phyloP scores from a whole-genome alignment of 495 filamentous ascomycete species.

The Chaetomium tenue region DNA sequence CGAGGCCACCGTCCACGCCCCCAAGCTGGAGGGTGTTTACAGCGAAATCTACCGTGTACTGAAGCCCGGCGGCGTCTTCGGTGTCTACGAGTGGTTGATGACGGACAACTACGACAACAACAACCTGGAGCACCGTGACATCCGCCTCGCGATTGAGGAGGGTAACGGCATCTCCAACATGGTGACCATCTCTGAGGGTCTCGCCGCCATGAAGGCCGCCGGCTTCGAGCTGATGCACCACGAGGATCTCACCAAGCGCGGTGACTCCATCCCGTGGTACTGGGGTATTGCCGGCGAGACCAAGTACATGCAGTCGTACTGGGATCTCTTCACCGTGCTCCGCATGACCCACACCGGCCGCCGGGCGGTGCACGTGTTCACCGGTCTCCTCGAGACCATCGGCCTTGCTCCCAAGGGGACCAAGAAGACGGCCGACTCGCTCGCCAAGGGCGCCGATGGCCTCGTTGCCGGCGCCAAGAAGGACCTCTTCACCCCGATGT shows the following conservation, averaged over 20 bases:
- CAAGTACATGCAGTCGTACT: slow-evolving; percentile 74
- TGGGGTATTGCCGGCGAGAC: slow-evolving; percentile 81
- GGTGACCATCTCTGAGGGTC: slow-evolving; percentile 80
- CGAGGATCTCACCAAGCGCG: slow-evolving; percentile 85
- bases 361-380: slow-evolving; percentile 69
- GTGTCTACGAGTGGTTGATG: slow-evolving; percentile 99
- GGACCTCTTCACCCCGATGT: slow-evolving; percentile 98
- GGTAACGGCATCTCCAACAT: slow-evolving; percentile 99
- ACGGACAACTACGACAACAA: slow-evolving; percentile 91
- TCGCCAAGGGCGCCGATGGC: slow-evolving; percentile 79
- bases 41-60: slow-evolving; percentile 90
- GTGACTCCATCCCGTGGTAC: slow-evolving; percentile 85
- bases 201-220: slow-evolving; percentile 81
- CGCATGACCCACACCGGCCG: slow-evolving; percentile 90
- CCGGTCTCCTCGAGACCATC: slow-evolving; percentile 73
- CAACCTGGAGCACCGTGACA: slow-evolving; percentile 81
- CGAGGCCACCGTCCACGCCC: slow-evolving; percentile 94
- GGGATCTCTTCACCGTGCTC: slow-evolving; percentile 79
- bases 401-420: slow-evolving; percentile 78
- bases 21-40: slow-evolving; percentile 92
- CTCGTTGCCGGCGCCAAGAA: slow-evolving; percentile 87
- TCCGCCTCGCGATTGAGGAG: slow-evolving; percentile 93
- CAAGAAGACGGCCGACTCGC: slow-evolving; percentile 90
- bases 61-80: slow-evolving; percentile 94
- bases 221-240: slow-evolving; percentile 84